Base-by-base conservation (phyloP, 2,329 filamentous ascomycete genomes). In the Aspergillus awamori region DNA sequence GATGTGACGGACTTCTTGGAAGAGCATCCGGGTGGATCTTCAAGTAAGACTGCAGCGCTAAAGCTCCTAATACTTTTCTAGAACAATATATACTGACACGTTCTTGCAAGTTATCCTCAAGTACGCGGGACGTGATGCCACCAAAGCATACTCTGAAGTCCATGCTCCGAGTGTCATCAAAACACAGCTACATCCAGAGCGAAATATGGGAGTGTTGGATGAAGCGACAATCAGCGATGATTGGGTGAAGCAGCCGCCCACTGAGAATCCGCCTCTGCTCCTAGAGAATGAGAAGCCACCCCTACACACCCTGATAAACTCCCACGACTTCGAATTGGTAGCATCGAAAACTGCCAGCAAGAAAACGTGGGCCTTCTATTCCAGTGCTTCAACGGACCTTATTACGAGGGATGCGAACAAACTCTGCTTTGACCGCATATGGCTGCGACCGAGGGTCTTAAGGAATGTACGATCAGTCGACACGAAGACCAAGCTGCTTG, bases 341-440 rank as follows among this genome's bases (percentile, higher is more conserved):
- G 87, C 87, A 4, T 80, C 82, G 15, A 77, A 78, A 26, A 83
- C 82, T 5, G 80, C 88, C 52, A 80, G 81, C 8, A 81, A 83
- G 22, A 90, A 90, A 68, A 84, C 87, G 15, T 89, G 86, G 85
- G 88, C 87, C 0, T 90, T 89, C 69, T 85, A 87, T 70, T 88
- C 86, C 22, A 88, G 86, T 8, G 88, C 87, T 1, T 84, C 87
- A 7, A 89, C 86, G 3, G 88, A 81, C 82, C 66, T 84, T 4
- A 86, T 88, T 26, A 84, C 87, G 45, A 80, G 82, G 3, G 73
- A 80, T 30, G 78, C 79, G 56, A 90, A 90, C 71, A 80, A 77
- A 26, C 77, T 80, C 0, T 77, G 81, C 62, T 87, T 86, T 66
- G 75, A 80, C 36, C 74, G 80, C 28, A 87, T 89, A 64, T 80